Conservation (phyloP, 805 yeast species). For the Ogataea pignaliae region DNA sequence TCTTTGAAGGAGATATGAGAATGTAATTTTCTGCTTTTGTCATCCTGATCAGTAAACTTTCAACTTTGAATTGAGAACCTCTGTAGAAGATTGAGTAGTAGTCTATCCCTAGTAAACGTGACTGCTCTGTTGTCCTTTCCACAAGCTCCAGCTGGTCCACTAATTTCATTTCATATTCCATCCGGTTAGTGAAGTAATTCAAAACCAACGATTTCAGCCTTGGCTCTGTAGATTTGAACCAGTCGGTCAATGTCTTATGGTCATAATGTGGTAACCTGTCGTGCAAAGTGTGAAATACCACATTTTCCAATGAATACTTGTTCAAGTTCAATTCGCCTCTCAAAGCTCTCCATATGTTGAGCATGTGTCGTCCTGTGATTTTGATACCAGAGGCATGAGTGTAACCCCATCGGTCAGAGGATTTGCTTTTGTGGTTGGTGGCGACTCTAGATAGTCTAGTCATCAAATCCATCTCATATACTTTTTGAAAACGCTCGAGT, state of each 20-base stretch:
- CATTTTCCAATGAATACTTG: conserved; percentile 73
- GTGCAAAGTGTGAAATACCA: conserved; percentile 64
- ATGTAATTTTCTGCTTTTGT: conserved; percentile 73
- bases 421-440: conserved; percentile 43
- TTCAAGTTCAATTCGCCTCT: conserved; percentile 58
- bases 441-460: conserved; percentile 58
- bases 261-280: conserved; percentile 61
- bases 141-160: conserved; percentile 62
- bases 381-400: conserved; percentile 67
- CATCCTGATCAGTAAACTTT: conserved; percentile 71
- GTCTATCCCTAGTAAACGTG: conserved; percentile 84
- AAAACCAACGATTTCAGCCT: conserved; percentile 33
- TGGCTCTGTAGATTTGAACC: conserved; percentile 32
- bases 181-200: conserved; percentile 43
- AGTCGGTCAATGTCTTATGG: conserved; percentile 41
- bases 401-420: conserved; percentile 75
- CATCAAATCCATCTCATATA: conserved; percentile 49
- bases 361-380: conserved; percentile 75
- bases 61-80: conserved; percentile 94
- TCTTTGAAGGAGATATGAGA: conserved; percentile 72
- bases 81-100: conserved; percentile 81
- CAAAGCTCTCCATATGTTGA: conserved; percentile 81
- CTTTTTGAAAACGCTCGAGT: conserved; percentile 52
- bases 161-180: conserved; percentile 41
- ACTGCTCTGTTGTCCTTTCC: conserved; percentile 71